These are phyloP conservation scores for Penicillium sp. DNA, from an alignment of 2,329 filamentous ascomycete species.

Conservation along the genomic window DNA sequence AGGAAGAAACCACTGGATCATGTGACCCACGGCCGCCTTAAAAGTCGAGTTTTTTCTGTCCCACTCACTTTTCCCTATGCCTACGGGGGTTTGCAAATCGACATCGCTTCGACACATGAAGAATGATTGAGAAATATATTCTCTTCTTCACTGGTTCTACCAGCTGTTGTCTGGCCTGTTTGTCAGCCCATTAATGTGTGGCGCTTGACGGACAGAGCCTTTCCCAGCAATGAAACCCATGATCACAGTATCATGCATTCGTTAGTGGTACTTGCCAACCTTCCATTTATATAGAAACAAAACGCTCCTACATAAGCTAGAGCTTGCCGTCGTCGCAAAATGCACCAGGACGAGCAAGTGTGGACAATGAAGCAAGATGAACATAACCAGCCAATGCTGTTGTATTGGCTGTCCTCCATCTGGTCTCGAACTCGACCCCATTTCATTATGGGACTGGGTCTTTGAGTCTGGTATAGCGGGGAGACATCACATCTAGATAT, in stretches of 20 bases:
- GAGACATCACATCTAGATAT: constrained; percentile 40
- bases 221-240: not conserved
- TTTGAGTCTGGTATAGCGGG: constrained; percentile 40
- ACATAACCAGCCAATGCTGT: constrained; percentile 32
- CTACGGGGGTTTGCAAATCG: not conserved
- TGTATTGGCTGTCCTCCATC: constrained; percentile 35
- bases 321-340: constrained; percentile 53
- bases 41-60: constrained; percentile 8
- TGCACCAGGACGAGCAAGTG: constrained; percentile 54
- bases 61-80: not conserved
- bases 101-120: not conserved
- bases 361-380: constrained; percentile 60
- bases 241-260: not conserved
- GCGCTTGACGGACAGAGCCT: not conserved
- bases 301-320: constrained; percentile 55
- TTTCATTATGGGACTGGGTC: constrained; percentile 49
- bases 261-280: not conserved
- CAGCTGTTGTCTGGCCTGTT: not conserved
- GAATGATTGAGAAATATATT: not conserved
- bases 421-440: constrained; percentile 43
- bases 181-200: constrained; percentile 18
- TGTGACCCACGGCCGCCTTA: constrained; percentile 12
- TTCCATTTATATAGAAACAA: not conserved
- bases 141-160: not conserved
- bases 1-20: not conserved